Conservation (phyloP, 352 stramenopile genomes). For the Phytophthora macrochlamydospora region DNA sequence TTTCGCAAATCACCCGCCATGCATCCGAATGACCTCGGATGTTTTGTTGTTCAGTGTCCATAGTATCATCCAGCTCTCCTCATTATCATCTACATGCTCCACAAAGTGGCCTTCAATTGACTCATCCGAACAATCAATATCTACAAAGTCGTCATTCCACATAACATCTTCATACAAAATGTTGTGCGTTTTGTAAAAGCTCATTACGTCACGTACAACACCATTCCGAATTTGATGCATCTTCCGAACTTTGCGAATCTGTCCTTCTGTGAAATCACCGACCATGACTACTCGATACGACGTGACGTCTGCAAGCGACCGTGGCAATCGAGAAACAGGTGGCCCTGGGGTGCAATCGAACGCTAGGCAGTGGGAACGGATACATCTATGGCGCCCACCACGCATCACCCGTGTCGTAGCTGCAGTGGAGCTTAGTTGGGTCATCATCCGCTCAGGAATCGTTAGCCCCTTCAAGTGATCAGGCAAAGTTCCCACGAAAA, state of each 20-base stretch:
- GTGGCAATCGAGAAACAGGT: not conserved
- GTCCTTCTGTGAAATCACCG: constrained; percentile 5
- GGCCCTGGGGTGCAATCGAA: not conserved
- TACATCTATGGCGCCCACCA: no score
- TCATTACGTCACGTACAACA: not conserved
- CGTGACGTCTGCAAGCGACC: not conserved
- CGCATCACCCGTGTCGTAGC: no score
- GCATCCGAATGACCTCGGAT: not conserved
- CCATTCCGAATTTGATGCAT: constrained; percentile 1
- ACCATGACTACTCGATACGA: not conserved
- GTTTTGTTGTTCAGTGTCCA: constrained; percentile 3
- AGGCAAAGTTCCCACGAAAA: no score
- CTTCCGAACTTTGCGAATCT: not conserved
- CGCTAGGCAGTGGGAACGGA: no score
- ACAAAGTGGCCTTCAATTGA: not conserved
- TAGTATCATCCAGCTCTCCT: not conserved
- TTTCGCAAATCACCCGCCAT: not conserved
- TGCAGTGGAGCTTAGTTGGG: no score
- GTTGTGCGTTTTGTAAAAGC: constrained; percentile 7
- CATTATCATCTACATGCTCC: not conserved
- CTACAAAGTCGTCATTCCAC: not conserved
- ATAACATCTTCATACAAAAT: not conserved
- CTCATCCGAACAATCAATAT: not conserved
- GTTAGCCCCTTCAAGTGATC: no score
- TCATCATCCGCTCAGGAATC: no score